Percentiles rank a stretch among this genome's conserved stretches.
phyloP scores from a whole-genome alignment of 345 rosid genomes.

The Ceriops decandra region DNA sequence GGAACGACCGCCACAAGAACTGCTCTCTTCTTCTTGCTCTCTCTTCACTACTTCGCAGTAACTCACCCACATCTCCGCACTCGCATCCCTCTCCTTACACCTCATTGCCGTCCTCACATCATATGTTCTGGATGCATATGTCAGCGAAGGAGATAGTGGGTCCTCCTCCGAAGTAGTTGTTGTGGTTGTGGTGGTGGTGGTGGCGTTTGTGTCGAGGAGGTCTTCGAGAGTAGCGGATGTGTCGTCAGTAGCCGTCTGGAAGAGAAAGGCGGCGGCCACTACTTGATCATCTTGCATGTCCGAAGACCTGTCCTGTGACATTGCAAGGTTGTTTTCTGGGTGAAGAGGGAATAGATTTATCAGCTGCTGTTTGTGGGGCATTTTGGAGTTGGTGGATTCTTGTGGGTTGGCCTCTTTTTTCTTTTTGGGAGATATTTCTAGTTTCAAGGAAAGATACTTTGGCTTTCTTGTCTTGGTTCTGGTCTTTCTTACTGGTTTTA shows the following conservation, averaged over 20 bases:
- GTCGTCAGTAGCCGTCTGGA: conserved; percentile 48
- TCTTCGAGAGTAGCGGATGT: conserved; percentile 53
- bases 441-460: conserved; percentile 59
- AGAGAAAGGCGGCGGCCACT: conserved; percentile 44
- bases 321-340: conserved; percentile 27
- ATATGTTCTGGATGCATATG: conserved; percentile 11
- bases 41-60: conserved; percentile 65
- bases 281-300: conserved; percentile 37
- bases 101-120: conserved; percentile 60
- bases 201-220: conserved; percentile 42
- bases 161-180: conserved; percentile 24
- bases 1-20: conserved; percentile 18
- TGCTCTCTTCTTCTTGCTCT: conserved; percentile 59
- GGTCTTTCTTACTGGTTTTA: conserved; percentile 40
- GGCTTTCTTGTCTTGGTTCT: conserved; percentile 62
- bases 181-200: conserved; percentile 20
- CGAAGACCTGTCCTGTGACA: conserved; percentile 1
- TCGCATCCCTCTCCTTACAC: conserved; percentile 45
- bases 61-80: conserved; percentile 80
- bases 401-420: conserved; percentile 1
- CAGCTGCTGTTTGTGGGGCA: conserved; percentile 16
- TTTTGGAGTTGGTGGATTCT: background rate
- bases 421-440: conserved; percentile 29
- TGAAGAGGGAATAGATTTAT: conserved; percentile 40
- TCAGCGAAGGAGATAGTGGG: conserved; percentile 25